Conservation (phyloP, 1,139 yeast genomes). For the Diutina sp. region DNA sequence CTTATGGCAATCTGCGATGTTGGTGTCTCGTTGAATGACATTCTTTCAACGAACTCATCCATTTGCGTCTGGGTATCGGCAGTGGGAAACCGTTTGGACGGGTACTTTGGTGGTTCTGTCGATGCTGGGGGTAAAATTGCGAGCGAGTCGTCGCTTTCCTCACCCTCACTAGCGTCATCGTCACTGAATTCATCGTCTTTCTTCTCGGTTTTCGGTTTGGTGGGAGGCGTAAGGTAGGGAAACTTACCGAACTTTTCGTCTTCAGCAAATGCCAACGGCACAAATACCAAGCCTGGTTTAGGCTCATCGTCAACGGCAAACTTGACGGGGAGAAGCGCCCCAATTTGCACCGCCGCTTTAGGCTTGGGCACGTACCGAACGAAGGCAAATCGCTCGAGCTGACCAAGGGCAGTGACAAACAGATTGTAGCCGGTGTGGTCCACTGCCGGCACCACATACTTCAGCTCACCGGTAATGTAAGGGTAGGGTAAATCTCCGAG, state of each 20-base stretch:
- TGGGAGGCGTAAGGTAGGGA: background rate
- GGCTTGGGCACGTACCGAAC: background rate
- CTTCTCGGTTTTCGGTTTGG: background rate
- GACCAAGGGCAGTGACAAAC: background rate
- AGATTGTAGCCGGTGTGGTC: background rate
- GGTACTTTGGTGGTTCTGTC: background rate
- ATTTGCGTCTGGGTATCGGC: background rate
- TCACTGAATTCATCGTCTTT: background rate
- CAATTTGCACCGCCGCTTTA: background rate
- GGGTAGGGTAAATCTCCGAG: background rate
- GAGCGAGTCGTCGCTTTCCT: background rate
- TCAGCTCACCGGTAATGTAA: background rate
- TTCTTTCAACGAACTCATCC: slow-evolving; percentile 12
- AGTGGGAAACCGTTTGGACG: background rate
- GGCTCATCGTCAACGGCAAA: background rate
- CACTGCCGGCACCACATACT: background rate
- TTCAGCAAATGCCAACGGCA: background rate
- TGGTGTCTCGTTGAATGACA: slow-evolving; percentile 8
- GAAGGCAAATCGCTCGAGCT: background rate
- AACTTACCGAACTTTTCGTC: slow-evolving; percentile 1
- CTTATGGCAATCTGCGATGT: slow-evolving; percentile 3
- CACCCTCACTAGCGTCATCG: background rate
- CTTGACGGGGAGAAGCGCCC: background rate
- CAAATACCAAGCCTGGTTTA: background rate
- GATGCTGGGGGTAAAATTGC: background rate